These are phyloP conservation scores for Aspergillus tamarii DNA, from an alignment of 2,329 filamentous ascomycete species.

Conservation along the genomic window DNA sequence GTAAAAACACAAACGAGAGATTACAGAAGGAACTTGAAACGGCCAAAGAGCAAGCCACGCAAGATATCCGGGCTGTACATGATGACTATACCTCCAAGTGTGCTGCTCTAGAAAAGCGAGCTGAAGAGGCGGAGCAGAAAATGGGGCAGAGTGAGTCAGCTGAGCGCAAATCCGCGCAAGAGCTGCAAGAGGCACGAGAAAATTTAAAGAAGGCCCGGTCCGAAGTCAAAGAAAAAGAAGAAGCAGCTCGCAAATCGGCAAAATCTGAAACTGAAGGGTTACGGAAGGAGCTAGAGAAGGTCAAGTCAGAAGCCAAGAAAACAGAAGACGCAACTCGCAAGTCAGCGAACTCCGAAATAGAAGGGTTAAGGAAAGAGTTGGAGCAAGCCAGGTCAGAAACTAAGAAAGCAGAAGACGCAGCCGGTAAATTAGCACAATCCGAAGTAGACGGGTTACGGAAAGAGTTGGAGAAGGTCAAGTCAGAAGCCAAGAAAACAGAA, in stretches of 20 bases:
- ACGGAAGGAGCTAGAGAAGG: conserved; percentile 34
- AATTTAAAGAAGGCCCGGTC: conserved; percentile 34
- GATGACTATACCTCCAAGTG: conserved; percentile 53
- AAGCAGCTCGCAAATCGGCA: conserved; percentile 26
- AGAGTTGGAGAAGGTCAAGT: conserved; percentile 34
- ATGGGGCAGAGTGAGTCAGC: conserved; percentile 37
- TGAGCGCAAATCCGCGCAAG: conserved; percentile 52
- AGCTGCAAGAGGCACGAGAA: conserved; percentile 53
- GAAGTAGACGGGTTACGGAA: conserved; percentile 55
- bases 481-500: conserved; percentile 53
- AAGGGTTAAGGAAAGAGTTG: conserved; percentile 80
- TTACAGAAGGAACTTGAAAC: conserved; percentile 55
- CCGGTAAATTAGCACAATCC: conserved; percentile 39
- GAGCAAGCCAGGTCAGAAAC: conserved; percentile 72
- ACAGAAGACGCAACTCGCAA: conserved; percentile 52
- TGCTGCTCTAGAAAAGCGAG: conserved; percentile 53
- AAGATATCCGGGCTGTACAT: conserved; percentile 62
- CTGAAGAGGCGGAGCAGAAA: conserved; percentile 43
- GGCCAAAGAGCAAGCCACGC: conserved; percentile 52
- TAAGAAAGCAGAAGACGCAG: conserved; percentile 74
- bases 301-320: conserved; percentile 39
- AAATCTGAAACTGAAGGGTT: conserved; percentile 59
- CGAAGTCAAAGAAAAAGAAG: conserved; percentile 55
- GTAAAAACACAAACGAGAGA: conserved; percentile 58
- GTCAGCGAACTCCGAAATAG: conserved; percentile 70